A percentile compares a stretch with the other conserved stretches of the same genome.
phyloP scores from a whole-genome alignment of 2,329 filamentous ascomycete genomes.

The Neocatenulostroma microsporum region DNA sequence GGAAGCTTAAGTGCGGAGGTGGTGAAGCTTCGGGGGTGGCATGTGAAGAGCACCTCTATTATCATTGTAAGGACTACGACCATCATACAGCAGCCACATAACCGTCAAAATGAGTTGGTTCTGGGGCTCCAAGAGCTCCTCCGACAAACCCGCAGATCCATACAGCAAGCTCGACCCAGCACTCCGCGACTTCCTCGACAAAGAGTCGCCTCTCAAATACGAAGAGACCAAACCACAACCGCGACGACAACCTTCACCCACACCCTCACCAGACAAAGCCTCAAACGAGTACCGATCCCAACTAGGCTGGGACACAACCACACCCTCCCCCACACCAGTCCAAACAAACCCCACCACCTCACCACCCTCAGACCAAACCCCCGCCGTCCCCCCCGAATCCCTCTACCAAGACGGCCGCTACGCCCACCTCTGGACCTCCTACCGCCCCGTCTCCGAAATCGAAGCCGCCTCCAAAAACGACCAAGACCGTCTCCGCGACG shows the following conservation, averaged over 20 bases:
- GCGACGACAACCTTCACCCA: too few species aligned
- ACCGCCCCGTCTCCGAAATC: constrained; percentile 63
- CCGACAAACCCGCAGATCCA: constrained; percentile 51
- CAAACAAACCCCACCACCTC: constrained; percentile 4
- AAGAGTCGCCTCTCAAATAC: constrained; percentile 71
- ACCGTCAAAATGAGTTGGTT: constrained; percentile 57
- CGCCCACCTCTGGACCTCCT: constrained; percentile 88
- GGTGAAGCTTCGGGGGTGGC: too few species aligned
- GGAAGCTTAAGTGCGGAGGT: too few species aligned
- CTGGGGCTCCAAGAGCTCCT: constrained; percentile 38
- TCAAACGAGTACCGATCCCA: constrained; percentile 25
- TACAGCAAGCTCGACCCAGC: constrained; percentile 71
- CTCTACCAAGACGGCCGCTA: constrained; percentile 63
- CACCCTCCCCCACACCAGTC: constrained; percentile 6
- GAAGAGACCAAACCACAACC: constrained; percentile 16
- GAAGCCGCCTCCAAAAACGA: constrained; percentile 64
- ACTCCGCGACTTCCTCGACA: constrained; percentile 74
- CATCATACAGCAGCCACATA: too few species aligned
- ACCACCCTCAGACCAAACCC: constrained; percentile 19
- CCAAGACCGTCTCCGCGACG: constrained; percentile 69
- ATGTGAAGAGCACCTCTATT: too few species aligned
- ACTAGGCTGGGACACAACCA: constrained; percentile 17
- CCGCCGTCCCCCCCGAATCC: constrained; percentile 45
- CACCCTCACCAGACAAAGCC: constrained; percentile 24
- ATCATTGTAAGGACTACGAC: too few species aligned